Base-by-base conservation (phyloP, 768 basidiomycete species). In the Nidularia pulvinata region DNA sequence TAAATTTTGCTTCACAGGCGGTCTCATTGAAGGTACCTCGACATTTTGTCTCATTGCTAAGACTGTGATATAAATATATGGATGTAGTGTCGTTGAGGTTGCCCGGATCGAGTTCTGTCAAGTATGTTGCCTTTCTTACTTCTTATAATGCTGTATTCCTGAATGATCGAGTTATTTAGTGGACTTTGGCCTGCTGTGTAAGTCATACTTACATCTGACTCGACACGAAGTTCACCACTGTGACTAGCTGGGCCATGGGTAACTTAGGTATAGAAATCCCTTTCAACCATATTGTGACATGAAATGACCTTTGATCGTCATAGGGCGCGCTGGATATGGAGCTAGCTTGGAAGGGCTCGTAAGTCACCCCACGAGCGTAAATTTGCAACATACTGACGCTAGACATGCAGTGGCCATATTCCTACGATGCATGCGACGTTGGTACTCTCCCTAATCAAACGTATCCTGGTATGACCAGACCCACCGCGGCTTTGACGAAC, bases 401-500 rank as follows among this genome's bases (percentile, higher is more conserved):
- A 50, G 19, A 2, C 34, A 50, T 37, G 0, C 59, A 59, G 83
- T 87, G 85, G 84, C 87, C 86, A 30, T 88, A 85, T 61, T 79
- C 78, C 5, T 88, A 88, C 59, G 84, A 88, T 55, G 65, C 83
- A 4, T 93, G 92, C 65, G 91, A 93, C 64, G 79, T 90, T 11
- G 92, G 92, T 4, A 93, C 91, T 2, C 71, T 88, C 1, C 73
- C 81, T 7, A 93, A 93, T 67, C 94, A 95, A 67, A 82, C 87
- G 10, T 67, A 83, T 57, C 82, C 86, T 48, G 89, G 83, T 10
- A 65, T 65, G 3, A 49, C 46, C 14, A 79, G 33, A 10, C 88
- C 88, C 9, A 54, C 71, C 3, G 76, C 77, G 14, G 78, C 82
- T 6, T 77, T 50, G 43, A 60, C 66, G 33, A 65, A 68, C 16